Percentiles rank a stretch among this genome's conserved stretches.
Conservation (phyloP, 768 basidiomycete genomes). For the Suillus spraguei region DNA sequence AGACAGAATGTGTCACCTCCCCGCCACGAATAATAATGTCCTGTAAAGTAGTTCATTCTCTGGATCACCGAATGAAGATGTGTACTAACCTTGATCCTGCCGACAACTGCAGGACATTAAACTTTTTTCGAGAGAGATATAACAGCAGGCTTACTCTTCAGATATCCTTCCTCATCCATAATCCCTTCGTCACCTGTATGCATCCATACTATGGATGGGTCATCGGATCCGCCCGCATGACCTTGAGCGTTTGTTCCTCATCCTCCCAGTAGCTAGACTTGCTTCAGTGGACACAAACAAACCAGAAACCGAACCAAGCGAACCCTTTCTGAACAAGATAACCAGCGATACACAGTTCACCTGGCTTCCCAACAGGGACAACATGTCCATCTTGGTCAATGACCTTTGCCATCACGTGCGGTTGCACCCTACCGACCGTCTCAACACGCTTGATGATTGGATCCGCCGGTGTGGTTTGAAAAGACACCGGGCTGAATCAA, state of each 20-base stretch:
- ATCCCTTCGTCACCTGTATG: constrained; percentile 82
- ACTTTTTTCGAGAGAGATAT: constrained; percentile 1
- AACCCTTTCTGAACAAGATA: constrained; percentile 84
- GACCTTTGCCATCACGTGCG: constrained; percentile 78
- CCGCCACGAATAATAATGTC: constrained; percentile 89
- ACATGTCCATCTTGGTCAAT: constrained; percentile 58
- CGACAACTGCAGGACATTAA: constrained; percentile 55
- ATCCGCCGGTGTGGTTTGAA: constrained; percentile 74
- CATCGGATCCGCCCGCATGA: constrained; percentile 53
- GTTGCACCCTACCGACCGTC: constrained; percentile 76
- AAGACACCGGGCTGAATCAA: constrained; percentile 71
- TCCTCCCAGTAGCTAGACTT: constrained; percentile 68
- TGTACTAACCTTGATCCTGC: constrained; percentile 67
- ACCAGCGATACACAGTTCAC: constrained; percentile 74
- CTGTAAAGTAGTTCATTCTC: constrained; percentile 31
- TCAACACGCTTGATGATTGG: constrained; percentile 76
- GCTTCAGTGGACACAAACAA: not conserved
- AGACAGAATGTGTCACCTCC: constrained; percentile 48
- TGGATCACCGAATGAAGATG: not conserved
- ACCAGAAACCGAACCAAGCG: constrained; percentile 16
- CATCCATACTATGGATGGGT: constrained; percentile 72
- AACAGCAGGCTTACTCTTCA: constrained; percentile 52
- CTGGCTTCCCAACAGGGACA: constrained; percentile 73
- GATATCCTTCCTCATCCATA: constrained; percentile 81
- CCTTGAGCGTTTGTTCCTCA: constrained; percentile 61